Evolutionary conservation across 2,329 filamentous ascomycete species (phyloP).

Genomic region (Pestalotiopsis sp.): DNA sequence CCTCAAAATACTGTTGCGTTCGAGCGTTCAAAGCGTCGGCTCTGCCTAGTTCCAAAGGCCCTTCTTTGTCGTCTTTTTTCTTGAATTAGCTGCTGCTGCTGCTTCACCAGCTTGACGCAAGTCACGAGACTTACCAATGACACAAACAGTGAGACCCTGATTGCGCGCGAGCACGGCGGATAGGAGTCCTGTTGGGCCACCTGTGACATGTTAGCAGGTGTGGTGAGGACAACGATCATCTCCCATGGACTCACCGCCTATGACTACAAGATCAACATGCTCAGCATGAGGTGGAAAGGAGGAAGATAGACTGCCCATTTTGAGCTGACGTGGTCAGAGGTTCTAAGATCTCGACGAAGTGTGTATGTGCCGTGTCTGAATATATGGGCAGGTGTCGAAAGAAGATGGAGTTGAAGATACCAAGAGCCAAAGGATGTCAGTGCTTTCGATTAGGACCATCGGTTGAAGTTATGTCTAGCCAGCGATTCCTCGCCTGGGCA

Average conservation of each 20-base stretch:
- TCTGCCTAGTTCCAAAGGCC: slow-evolving; percentile 42
- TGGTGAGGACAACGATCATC: neutral
- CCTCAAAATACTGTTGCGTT: slow-evolving; percentile 50
- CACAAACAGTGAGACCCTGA: slow-evolving; percentile 42
- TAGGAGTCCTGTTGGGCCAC: slow-evolving; percentile 49
- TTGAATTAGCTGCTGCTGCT: neutral
- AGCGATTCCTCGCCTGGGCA: neutral
- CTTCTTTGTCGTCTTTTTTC: slow-evolving; percentile 39
- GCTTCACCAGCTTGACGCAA: neutral
- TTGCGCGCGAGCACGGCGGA: slow-evolving; percentile 45
- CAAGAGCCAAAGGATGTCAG: neutral
- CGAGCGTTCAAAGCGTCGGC: slow-evolving; percentile 52
- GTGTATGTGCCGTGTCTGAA: neutral
- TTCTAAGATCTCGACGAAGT: neutral
- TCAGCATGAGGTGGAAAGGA: slow-evolving; percentile 8
- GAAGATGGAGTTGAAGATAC: neutral
- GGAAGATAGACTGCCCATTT: slow-evolving; percentile 6
- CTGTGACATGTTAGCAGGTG: slow-evolving; percentile 23
- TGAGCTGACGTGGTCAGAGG: neutral
- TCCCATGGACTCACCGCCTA: slow-evolving; percentile 33
- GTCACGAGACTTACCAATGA: slow-evolving; percentile 34
- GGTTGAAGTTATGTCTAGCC: neutral
- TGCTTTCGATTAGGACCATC: neutral
- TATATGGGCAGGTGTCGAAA: neutral
- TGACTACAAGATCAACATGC: slow-evolving; percentile 36